Conservation (phyloP, 2,329 filamentous ascomycete species). For the Penicillium sp. region DNA sequence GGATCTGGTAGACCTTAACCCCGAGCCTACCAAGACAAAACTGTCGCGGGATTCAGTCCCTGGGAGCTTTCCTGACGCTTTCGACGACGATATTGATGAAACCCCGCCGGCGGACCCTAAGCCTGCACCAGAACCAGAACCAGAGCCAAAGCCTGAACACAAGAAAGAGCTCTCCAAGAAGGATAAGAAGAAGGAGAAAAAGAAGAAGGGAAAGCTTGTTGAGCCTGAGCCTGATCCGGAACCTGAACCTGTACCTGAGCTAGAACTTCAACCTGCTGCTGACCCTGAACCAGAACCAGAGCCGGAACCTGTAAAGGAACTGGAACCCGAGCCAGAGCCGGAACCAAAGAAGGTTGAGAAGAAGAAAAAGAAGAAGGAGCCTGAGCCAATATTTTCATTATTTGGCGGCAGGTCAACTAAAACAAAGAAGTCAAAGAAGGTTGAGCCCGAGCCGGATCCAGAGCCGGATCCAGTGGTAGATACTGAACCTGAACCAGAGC, state of each 20-base stretch:
- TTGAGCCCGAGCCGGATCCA: constrained; percentile 22
- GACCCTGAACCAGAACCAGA: background rate
- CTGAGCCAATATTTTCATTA: constrained; percentile 32
- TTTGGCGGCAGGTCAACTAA: constrained; percentile 28
- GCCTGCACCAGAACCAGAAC: constrained; percentile 26
- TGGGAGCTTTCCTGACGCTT: constrained; percentile 62
- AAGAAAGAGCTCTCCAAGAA: constrained; percentile 36
- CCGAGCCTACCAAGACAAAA: constrained; percentile 36
- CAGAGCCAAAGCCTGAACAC: constrained; percentile 28
- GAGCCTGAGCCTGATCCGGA: constrained; percentile 20
- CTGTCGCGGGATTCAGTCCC: constrained; percentile 53
- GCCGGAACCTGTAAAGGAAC: background rate
- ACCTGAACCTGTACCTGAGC: constrained; percentile 30
- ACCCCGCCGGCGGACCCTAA: constrained; percentile 27
- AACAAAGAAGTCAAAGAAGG: constrained; percentile 13
- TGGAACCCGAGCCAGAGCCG: background rate
- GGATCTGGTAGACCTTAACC: constrained; percentile 17
- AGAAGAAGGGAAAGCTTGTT: constrained; percentile 20
- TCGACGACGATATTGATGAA: constrained; percentile 50
- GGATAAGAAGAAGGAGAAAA: constrained; percentile 27
- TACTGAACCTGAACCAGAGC: constrained; percentile 24
- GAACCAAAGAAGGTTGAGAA: constrained; percentile 21
- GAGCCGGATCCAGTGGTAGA: constrained; percentile 35
- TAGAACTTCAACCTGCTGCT: background rate
- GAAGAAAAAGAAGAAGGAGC: constrained; percentile 25